These are phyloP conservation scores for Xylariaceae sp. DNA, from an alignment of 2,329 filamentous ascomycete species.

Conservation along the genomic window DNA sequence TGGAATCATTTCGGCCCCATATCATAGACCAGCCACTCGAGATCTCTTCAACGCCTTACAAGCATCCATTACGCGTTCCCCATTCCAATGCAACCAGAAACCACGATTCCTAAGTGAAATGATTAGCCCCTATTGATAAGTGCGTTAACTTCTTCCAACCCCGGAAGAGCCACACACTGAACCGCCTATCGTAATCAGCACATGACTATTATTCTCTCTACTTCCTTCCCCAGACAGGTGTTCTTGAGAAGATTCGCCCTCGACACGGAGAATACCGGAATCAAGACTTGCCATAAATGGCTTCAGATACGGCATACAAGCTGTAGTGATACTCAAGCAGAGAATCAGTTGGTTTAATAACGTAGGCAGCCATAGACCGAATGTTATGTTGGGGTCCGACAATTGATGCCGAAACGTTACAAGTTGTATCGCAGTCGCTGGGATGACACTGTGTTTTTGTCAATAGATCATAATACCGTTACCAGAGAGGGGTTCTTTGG, in stretches of 20 bases:
- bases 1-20: too few relatives aligned
- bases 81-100: too few relatives aligned
- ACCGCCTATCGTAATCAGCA: slow-evolving; percentile 1
- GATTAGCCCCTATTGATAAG: too few relatives aligned
- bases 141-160: too few relatives aligned
- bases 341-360: slow-evolving; percentile 17
- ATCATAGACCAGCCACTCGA: too few relatives aligned
- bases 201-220: neutral
- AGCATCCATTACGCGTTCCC: too few relatives aligned
- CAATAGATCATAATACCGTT: too few relatives aligned
- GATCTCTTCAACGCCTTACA: too few relatives aligned
- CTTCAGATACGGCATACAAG: slow-evolving; percentile 17
- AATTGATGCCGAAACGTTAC: slow-evolving; percentile 10
- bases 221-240: slow-evolving; percentile 9
- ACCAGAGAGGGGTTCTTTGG: too few relatives aligned
- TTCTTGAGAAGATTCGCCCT: slow-evolving; percentile 13
- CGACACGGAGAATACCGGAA: slow-evolving; percentile 16
- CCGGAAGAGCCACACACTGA: too few relatives aligned
- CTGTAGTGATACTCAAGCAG: slow-evolving; percentile 16
- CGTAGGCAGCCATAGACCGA: slow-evolving; percentile 14
- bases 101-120: too few relatives aligned
- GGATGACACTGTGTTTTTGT: too few relatives aligned
- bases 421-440: slow-evolving; percentile 12
- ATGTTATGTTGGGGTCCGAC: slow-evolving; percentile 7
- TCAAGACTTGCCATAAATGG: slow-evolving; percentile 22